Conservation (phyloP, 139 green algal genomes). For the Zygnema cylindricum region DNA sequence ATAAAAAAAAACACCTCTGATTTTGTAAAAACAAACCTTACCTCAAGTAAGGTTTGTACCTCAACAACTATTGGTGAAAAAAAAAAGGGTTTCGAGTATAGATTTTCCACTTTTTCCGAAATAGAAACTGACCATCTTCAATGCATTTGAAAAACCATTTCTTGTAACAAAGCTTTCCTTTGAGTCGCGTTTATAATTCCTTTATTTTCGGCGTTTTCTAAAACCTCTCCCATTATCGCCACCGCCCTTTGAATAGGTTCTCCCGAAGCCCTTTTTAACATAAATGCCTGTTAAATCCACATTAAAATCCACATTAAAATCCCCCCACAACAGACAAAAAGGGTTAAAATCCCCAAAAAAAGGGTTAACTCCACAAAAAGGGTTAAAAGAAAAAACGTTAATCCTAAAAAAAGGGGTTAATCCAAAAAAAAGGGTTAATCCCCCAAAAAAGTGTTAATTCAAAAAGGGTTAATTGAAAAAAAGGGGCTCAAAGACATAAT, state of each 20-base stretch:
- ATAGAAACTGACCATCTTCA: no score
- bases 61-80: no score
- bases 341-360: background rate
- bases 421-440: background rate
- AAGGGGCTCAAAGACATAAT: no score
- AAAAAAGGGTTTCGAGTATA: no score
- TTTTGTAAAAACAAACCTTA: no score
- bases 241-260: slow-evolving; percentile 65
- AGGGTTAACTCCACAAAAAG: background rate
- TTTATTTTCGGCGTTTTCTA: slow-evolving; percentile 62
- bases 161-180: slow-evolving; percentile 62
- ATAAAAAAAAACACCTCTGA: no score
- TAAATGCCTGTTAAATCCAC: slow-evolving; percentile 55
- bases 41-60: no score
- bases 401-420: background rate
- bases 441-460: background rate
- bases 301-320: background rate
- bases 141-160: slow-evolving; percentile 69
- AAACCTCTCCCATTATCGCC: slow-evolving; percentile 67
- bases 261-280: slow-evolving; percentile 71
- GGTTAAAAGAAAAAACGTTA: background rate
- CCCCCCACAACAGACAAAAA: background rate
- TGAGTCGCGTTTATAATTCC: slow-evolving; percentile 70
- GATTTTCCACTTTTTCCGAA: no score
- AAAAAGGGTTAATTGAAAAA: background rate